Conservation (phyloP, 306 rosid species). For the Vicia faba region DNA sequence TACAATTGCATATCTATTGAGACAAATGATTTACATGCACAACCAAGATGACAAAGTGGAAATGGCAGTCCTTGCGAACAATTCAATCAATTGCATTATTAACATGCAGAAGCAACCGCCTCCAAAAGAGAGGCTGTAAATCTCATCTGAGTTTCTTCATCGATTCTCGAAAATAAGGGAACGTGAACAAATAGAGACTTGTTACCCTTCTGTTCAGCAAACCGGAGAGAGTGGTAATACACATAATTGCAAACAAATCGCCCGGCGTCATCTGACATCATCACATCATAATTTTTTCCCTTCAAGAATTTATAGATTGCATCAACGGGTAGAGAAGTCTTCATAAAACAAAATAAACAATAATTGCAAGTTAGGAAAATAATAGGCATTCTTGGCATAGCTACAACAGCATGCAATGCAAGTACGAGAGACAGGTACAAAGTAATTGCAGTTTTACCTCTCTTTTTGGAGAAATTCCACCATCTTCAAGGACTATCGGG, state of each 20-base stretch:
- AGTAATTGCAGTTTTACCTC: conserved; percentile 53
- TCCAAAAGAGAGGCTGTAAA: conserved; percentile 71
- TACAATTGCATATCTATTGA: conserved; percentile 38
- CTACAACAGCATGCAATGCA: conserved; percentile 21
- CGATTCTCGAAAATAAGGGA: conserved; percentile 70
- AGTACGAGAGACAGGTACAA: neutral
- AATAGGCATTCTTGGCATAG: neutral
- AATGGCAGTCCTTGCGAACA: conserved; percentile 13
- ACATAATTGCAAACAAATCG: conserved; percentile 90
- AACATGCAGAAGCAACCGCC: conserved; percentile 69
- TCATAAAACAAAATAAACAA: conserved; percentile 39
- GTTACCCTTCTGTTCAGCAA: conserved; percentile 81
- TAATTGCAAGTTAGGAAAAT: conserved; percentile 36
- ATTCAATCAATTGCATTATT: conserved; percentile 37
- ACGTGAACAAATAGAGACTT: conserved; percentile 85
- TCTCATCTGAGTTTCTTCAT: conserved; percentile 75
- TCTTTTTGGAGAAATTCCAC: conserved; percentile 59
- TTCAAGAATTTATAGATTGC: conserved; percentile 57
- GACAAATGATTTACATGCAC: conserved; percentile 41
- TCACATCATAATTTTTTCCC: conserved; percentile 51
- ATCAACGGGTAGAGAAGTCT: conserved; percentile 59
- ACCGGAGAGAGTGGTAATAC: conserved; percentile 79
- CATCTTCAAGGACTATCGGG: conserved; percentile 68
- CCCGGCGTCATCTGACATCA: conserved; percentile 77
- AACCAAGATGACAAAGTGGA: conserved; percentile 33